phyloP scores from a whole-genome alignment of 768 basidiomycete species.

The Mycena metata region DNA sequence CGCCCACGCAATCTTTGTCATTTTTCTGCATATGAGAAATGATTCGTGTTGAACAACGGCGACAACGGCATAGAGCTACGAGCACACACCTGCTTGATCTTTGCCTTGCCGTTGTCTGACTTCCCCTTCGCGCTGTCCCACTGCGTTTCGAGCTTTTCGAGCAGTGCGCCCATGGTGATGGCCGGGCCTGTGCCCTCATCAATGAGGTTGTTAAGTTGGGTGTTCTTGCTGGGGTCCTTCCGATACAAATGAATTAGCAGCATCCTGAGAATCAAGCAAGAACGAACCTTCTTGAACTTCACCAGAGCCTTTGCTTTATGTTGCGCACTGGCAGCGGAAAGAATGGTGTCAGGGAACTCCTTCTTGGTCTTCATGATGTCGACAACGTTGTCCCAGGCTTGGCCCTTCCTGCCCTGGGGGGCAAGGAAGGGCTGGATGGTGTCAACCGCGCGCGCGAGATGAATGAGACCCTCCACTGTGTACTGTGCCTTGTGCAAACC shows the following conservation, averaged over 20 bases:
- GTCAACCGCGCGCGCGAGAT: not conserved
- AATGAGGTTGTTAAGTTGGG: not conserved
- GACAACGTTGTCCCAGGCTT: not conserved
- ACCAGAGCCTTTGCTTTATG: conserved; percentile 22
- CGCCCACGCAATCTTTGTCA: not conserved
- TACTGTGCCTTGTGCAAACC: too few relatives aligned
- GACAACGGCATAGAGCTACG: not conserved
- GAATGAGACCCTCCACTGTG: not conserved
- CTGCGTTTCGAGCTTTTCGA: conserved; percentile 16
- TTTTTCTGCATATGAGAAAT: not conserved
- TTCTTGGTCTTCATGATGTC: not conserved
- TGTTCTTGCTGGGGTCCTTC: conserved; percentile 15
- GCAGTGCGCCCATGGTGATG: conserved; percentile 8
- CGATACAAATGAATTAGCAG: not conserved
- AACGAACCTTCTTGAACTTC: conserved; percentile 25
- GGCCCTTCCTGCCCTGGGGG: not conserved
- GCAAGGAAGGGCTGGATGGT: not conserved
- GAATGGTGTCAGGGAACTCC: not conserved
- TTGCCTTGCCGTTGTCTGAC: conserved; percentile 24
- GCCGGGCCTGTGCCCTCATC: not conserved
- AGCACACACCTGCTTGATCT: conserved; percentile 23
- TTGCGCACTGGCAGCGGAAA: conserved; percentile 4
- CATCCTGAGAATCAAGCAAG: too few relatives aligned
- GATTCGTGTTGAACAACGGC: too few relatives aligned
- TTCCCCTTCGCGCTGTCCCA: conserved; percentile 20